phyloP scores from a whole-genome alignment of 2,329 filamentous ascomycete genomes.

The Huntiella abstrusa region DNA sequence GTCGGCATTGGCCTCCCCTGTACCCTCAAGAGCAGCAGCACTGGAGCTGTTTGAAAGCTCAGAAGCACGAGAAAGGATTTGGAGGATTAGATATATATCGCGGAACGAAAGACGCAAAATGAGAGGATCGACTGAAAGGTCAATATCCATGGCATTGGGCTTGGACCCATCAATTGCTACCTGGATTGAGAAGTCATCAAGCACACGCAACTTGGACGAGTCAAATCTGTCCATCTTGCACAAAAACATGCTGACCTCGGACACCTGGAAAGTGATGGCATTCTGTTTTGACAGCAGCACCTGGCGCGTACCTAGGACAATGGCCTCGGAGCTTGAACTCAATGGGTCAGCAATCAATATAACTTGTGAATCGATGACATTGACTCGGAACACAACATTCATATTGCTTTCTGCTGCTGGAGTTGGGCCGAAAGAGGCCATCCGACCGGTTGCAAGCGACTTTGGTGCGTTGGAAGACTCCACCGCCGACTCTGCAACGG shows the following conservation, averaged over 20 bases:
- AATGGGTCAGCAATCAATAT: slow-evolving; percentile 92
- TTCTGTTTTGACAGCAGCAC: slow-evolving; percentile 86
- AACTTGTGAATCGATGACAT: slow-evolving; percentile 88
- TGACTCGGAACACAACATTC: slow-evolving; percentile 72
- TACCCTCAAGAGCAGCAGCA: slow-evolving; percentile 22
- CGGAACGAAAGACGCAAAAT: slow-evolving; percentile 78
- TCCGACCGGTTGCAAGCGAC: background rate
- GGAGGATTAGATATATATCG: slow-evolving; percentile 83
- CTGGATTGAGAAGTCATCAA: slow-evolving; percentile 90
- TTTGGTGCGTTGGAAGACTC: background rate
- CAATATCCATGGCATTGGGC: slow-evolving; percentile 52
- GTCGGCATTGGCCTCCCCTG: slow-evolving; percentile 34
- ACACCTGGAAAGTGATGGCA: slow-evolving; percentile 80
- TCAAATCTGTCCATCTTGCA: slow-evolving; percentile 98
- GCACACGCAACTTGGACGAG: slow-evolving; percentile 68
- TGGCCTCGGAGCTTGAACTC: slow-evolving; percentile 78
- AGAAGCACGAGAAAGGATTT: slow-evolving; percentile 79
- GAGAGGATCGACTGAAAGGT: slow-evolving; percentile 75
- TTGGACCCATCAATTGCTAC: slow-evolving; percentile 62
- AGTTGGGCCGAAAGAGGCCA: background rate
- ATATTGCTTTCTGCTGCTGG: slow-evolving; percentile 23
- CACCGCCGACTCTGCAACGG: slow-evolving; percentile 15
- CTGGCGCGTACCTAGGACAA: slow-evolving; percentile 87
- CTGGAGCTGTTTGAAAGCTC: slow-evolving; percentile 52
- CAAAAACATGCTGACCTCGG: slow-evolving; percentile 91